Base-by-base conservation (phyloP, 805 yeast species). In the Priceomyces medius region DNA sequence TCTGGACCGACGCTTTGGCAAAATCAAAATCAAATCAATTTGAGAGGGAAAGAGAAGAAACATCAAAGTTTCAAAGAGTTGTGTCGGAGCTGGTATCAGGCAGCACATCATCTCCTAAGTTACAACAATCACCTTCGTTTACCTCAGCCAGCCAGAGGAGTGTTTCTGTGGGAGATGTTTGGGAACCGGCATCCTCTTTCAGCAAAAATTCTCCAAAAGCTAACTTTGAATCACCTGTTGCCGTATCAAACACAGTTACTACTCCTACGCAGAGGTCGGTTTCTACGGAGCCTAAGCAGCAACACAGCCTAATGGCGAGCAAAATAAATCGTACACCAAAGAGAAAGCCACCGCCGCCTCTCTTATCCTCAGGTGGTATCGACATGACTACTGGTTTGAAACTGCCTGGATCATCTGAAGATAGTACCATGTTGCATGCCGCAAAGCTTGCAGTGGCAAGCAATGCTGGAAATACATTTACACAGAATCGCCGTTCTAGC, bases 1-100 rank as follows among this genome's bases (percentile, higher is more conserved):
- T 64, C 14, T 85, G 91, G 91, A 76, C 86, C 1, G 71, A 68
- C 27, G 57, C 76, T 0, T 58, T 82, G 14, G 77, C 75, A 4
- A 72, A 67, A 43, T 65, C 83, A 2, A 73, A 78, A 38, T 55
- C 59, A 10, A 64, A 68, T 29, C 78, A 75, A 23, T 71, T 65
- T 43, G 85, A 81, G 34, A 65, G 77, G 40, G 49, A 52, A 13
- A 61, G 59, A 7, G 52, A 17, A 20, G 34, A 12, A 7, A 13
- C 29, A 7, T 35, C 38, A 20, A 28, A 31, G 31, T 16, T 31
- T 9, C 33, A 13, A 27, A 34, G 40, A 19, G 17, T 18, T 23
- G 37, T 12, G 19, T 27, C 39, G 5, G 36, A 19, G 24, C 20
- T 32, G 24, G 24, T 20, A 13, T 31, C 36, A 8, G 17, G 31